Conservation (phyloP, 2,329 filamentous ascomycete genomes). For the Ascochyta viciae-villosae region DNA sequence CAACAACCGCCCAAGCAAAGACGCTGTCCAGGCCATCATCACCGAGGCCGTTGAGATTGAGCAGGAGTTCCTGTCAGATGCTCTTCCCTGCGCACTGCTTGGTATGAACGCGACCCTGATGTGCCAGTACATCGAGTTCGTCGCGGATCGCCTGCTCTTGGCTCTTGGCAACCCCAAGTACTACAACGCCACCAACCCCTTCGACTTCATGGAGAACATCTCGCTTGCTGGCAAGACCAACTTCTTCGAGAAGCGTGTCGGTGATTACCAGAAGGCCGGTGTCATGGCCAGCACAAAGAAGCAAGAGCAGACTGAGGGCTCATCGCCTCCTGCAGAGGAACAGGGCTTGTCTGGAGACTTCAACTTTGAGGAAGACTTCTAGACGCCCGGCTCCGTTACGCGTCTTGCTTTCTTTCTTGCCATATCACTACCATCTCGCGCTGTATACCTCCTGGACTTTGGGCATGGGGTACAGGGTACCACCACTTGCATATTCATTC, state of each 20-base stretch:
- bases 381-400: constrained; percentile 52
- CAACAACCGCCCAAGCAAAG: constrained; percentile 84
- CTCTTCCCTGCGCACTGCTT: constrained; percentile 87
- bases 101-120: constrained; percentile 98
- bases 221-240: constrained; percentile 99
- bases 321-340: constrained; percentile 51
- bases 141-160: constrained; percentile 91
- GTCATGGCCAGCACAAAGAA: constrained; percentile 94
- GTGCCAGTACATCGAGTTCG: constrained; percentile 99
- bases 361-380: constrained; percentile 96
- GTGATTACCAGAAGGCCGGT: constrained; percentile 99
- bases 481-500: constrained; percentile 33
- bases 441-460: constrained; percentile 33
- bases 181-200: constrained; percentile 93
- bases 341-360: constrained; percentile 72
- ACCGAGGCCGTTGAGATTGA: constrained; percentile 93
- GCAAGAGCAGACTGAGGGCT: constrained; percentile 60
- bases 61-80: constrained; percentile 97
- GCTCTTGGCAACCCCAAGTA: constrained; percentile 93
- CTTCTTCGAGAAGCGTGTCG: constrained; percentile 99
- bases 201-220: constrained; percentile 99
- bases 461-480: constrained; percentile 34
- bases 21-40: constrained; percentile 86
- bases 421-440: constrained; percentile 30
- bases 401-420: constrained; percentile 21